Evolutionary conservation across 352 stramenopile genomes (phyloP).

Genomic region (Phytophthora constricta): DNA sequence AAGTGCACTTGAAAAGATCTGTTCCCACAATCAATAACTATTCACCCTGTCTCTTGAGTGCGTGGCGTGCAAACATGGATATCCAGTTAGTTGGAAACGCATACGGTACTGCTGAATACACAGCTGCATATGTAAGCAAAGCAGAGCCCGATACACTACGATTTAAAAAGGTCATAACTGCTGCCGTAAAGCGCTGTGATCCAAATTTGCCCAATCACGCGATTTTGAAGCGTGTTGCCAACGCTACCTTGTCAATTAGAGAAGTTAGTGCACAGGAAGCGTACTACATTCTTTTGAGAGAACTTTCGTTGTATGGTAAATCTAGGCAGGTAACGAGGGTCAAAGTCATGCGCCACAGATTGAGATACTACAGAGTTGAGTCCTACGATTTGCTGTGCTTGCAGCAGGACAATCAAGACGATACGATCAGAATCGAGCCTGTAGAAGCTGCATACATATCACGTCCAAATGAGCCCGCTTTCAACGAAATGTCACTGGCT

Average conservation of each 20-base stretch:
- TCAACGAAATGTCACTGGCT: background rate
- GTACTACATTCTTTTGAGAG: background rate
- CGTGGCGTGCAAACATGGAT: slow-evolving; percentile 35
- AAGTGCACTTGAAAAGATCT: slow-evolving; percentile 4
- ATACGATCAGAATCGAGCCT: background rate
- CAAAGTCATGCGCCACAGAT: background rate
- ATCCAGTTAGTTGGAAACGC: slow-evolving; percentile 32
- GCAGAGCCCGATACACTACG: background rate
- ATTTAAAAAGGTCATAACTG: slow-evolving; percentile 11
- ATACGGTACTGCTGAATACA: slow-evolving; percentile 32
- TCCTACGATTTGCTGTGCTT: no score
- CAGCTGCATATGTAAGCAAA: slow-evolving; percentile 33
- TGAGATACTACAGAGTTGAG: background rate
- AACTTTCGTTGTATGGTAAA: background rate
- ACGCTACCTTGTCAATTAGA: background rate
- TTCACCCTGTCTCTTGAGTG: background rate
- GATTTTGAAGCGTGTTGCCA: background rate
- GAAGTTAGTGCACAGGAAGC: background rate
- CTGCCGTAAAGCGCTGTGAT: slow-evolving; percentile 7
- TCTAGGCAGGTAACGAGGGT: background rate
- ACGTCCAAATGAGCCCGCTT: background rate
- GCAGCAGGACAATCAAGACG: no score
- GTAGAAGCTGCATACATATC: background rate
- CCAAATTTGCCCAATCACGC: background rate
- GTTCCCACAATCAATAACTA: slow-evolving; percentile 14